A percentile compares a stretch with the other conserved stretches of the same genome.
Conservation (phyloP, 306 rosid species). For the Dryas alaskensis region DNA sequence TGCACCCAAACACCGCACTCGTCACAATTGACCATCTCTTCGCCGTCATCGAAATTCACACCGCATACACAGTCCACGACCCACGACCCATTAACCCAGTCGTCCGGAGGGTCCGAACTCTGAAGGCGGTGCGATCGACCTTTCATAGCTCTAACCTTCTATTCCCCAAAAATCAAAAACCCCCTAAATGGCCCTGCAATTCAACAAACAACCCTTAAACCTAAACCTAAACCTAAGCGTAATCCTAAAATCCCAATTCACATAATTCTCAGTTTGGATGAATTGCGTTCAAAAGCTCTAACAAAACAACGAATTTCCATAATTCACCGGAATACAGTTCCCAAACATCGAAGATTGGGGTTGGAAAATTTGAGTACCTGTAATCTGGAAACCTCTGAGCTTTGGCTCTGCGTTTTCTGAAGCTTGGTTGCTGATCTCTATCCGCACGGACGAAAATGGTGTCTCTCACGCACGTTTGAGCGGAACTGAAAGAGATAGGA, state of each 20-base stretch:
- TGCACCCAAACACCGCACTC: slow-evolving; percentile 99
- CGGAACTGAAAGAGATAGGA: slow-evolving; percentile 30
- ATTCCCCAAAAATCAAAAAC: not conserved
- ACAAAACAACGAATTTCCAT: not conserved
- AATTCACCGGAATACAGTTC: not conserved
- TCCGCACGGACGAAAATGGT: slow-evolving; percentile 11
- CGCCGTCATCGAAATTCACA: slow-evolving; percentile 94
- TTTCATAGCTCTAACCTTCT: slow-evolving; percentile 42
- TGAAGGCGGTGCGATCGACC: slow-evolving; percentile 92
- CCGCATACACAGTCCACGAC: slow-evolving; percentile 97
- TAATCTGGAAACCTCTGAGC: not conserved
- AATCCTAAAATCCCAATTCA: slow-evolving; percentile 11
- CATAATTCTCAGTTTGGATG: not conserved
- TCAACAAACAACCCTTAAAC: slow-evolving; percentile 12
- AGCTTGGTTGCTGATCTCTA: slow-evolving; percentile 1
- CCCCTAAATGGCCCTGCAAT: not conserved
- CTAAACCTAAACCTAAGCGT: slow-evolving; percentile 22
- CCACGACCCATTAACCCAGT: slow-evolving; percentile 93
- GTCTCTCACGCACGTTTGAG: slow-evolving; percentile 2
- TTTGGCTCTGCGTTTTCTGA: not conserved
- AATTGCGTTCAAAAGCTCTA: not conserved
- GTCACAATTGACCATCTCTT: slow-evolving; percentile 98
- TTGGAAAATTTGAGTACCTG: slow-evolving; percentile 20
- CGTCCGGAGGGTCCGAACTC: slow-evolving; percentile 86
- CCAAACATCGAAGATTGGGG: slow-evolving; percentile 5